A percentile compares a stretch with the other conserved stretches of the same genome.
These are phyloP conservation scores for Ehretia macrophylla DNA, from an alignment of 257 asterid genomes.

Conservation along the genomic window DNA sequence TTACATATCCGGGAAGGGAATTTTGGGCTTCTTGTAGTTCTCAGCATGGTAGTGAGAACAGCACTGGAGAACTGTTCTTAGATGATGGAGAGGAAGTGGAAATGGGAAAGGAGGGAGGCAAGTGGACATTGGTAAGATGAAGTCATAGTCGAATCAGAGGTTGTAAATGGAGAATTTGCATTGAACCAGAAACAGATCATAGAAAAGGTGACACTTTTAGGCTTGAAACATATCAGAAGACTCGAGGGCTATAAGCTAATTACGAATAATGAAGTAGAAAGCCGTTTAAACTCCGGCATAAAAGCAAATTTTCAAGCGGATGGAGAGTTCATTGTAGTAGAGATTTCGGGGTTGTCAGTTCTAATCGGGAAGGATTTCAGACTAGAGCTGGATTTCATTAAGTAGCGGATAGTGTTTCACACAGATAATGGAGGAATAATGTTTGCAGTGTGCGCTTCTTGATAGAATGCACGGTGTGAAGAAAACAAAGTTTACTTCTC, in stretches of 20 bases:
- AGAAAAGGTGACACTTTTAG: constrained; percentile 27
- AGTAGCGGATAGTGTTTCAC: too few species aligned
- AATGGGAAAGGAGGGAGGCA: constrained; percentile 20
- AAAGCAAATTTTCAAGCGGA: too few species aligned
- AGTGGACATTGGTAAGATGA: constrained; percentile 29
- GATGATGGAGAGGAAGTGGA: constrained; percentile 41
- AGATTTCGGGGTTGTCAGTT: too few species aligned
- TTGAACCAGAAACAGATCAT: constrained; percentile 23
- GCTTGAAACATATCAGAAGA: too few species aligned
- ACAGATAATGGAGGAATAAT: too few species aligned
- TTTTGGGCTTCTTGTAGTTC: constrained; percentile 33
- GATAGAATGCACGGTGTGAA: too few species aligned
- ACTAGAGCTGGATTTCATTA: too few species aligned
- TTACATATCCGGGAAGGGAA: constrained; percentile 37
- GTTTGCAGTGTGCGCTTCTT: too few species aligned
- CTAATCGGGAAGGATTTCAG: too few species aligned
- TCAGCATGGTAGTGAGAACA: constrained; percentile 25
- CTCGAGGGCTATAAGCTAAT: too few species aligned
- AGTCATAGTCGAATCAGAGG: constrained; percentile 25
- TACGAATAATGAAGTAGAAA: constrained; percentile 20
- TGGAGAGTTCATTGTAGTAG: too few species aligned
- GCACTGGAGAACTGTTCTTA: constrained; percentile 37
- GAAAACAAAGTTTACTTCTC: too few species aligned
- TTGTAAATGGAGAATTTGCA: constrained; percentile 28
- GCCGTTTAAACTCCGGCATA: not conserved